Evolutionary conservation across 2,329 filamentous ascomycete genomes (phyloP), one percentile per base, ranked within the genome.

Genomic region (Tetracladium maxilliforme): DNA sequence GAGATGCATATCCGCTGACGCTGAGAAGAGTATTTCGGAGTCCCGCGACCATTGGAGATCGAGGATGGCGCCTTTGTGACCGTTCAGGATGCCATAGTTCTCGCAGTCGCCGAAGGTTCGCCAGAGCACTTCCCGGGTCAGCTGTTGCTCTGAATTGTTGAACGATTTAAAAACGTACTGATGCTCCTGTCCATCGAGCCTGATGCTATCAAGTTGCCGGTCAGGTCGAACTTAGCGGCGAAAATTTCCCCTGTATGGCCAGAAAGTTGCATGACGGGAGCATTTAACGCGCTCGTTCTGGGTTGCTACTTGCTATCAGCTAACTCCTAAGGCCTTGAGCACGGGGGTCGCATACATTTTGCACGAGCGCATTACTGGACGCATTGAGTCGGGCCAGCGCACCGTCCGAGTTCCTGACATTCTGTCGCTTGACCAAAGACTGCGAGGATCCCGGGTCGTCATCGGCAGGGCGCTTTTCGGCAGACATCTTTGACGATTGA

Each of bases 1-100:
- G 16, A 95, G 63, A 37, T 86, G 82, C 68, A 74, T 86, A 48
- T 98, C 90, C 37, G 90, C 86, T 17, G 86, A 93, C 22, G 86
- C 86, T 6, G 87, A 90, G 45, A 87, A 95, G 25, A 98, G 52
- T 21, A 87, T 77, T 41, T 79, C 73, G 12, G 84, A 92, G 55
- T 98, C 90, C 46, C 90, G 77, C 15, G 90, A 93, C 90, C 90
- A 98, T 45, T 93, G 84, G 22, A 98, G 58, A 50, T 95, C 90
- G 14, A 95, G 61, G 24, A 98, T 61, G 2, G 90, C 90, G 37
- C 83, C 83, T 46, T 82, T 84, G 56, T 98, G 90, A 17, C 90
- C 90, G 7, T 63, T 83, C 26, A 98, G 61, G 15, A 81, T 58
- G 31, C 87, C 86, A 43, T 94, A 94, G 54, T 98, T 98, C 44